Evolutionary conservation across 2,329 filamentous ascomycete species (phyloP).

Genomic region (Neopestalotiopsis clavispora): DNA sequence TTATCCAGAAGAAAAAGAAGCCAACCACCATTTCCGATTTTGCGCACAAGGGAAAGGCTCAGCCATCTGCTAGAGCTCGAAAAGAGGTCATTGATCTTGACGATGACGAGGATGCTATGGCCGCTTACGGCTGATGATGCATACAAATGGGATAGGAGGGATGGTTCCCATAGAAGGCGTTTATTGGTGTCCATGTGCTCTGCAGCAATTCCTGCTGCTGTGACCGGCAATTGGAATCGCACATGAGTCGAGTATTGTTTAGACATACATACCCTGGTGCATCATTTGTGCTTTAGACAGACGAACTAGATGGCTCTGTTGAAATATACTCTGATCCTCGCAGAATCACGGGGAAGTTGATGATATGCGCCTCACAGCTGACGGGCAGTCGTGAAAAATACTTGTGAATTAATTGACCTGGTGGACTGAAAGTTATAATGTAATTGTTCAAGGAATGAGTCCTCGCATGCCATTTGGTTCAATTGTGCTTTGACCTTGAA

Average conservation of each 20-base stretch:
- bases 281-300: neutral
- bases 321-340: neutral
- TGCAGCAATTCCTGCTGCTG: neutral
- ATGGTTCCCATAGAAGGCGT: slow-evolving; percentile 11
- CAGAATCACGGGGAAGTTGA: neutral
- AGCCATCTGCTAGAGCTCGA: slow-evolving; percentile 22
- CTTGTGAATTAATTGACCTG: neutral
- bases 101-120: slow-evolving; percentile 55
- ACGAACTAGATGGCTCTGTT: neutral
- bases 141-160: slow-evolving; percentile 15
- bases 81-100: slow-evolving; percentile 40
- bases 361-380: neutral
- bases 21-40: slow-evolving; percentile 45
- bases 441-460: too few species aligned
- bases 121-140: slow-evolving; percentile 45
- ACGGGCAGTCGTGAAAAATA: neutral
- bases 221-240: neutral
- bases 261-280: neutral
- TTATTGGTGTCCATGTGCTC: neutral
- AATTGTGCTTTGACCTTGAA: neutral
- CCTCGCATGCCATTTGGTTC: neutral
- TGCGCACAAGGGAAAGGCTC: slow-evolving; percentile 36
- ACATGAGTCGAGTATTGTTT: neutral
- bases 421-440: too few species aligned
- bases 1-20: slow-evolving; percentile 36